Conservation (phyloP, 306 rosid species). For the Dalbergia oliveri region DNA sequence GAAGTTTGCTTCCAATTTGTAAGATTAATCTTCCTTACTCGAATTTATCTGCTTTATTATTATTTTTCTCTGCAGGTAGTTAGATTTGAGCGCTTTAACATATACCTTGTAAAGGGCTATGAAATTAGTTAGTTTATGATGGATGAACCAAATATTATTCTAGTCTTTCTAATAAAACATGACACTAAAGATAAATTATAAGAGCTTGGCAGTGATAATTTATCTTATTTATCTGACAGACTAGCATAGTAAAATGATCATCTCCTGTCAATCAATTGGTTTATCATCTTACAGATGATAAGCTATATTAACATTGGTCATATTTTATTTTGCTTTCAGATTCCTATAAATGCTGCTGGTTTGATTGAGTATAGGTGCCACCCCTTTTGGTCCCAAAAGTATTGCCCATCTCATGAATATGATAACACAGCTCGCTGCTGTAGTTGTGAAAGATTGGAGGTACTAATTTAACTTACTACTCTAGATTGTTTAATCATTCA, state of each 20-base stretch:
- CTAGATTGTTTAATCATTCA: not conserved
- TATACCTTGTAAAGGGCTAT: conserved; percentile 3
- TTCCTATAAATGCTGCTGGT: conserved; percentile 93
- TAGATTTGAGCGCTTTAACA: conserved; percentile 13
- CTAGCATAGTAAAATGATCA: not conserved
- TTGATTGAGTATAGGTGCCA: conserved; percentile 97
- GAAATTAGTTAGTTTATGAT: not conserved
- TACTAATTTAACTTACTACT: conserved; percentile 50
- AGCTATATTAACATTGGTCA: conserved; percentile 17
- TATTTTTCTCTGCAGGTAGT: conserved; percentile 13
- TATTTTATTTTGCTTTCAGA: conserved; percentile 63
- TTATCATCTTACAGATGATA: conserved; percentile 7
- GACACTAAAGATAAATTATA: not conserved
- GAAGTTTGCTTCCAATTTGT: conserved; percentile 98
- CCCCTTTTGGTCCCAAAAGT: conserved; percentile 97
- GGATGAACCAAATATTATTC: conserved; percentile 1
- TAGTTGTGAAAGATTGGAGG: conserved; percentile 98
- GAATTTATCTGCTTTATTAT: conserved; percentile 16
- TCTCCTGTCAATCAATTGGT: not conserved
- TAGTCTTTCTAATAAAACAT: conserved; percentile 8
- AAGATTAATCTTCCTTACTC: conserved; percentile 51
- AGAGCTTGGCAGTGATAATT: not conserved
- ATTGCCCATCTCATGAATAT: conserved; percentile 97
- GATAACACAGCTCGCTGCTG: conserved; percentile 96
- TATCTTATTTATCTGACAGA: conserved; percentile 21